Evolutionary conservation across 2,329 filamentous ascomycete genomes (phyloP).

Genomic region (Fusarium redolens): DNA sequence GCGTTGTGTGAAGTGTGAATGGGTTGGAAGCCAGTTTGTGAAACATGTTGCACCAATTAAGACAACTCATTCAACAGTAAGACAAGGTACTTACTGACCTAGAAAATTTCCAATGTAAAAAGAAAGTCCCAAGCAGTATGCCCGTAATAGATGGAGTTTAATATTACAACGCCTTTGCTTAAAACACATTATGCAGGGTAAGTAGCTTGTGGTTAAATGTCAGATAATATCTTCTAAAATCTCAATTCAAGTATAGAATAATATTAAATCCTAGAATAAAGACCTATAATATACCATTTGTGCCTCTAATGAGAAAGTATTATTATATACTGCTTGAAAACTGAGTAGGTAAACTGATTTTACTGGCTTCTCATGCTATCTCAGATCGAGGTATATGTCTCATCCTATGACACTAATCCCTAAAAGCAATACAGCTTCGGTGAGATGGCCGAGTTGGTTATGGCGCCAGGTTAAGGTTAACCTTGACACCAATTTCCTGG

Average conservation of each 20-base stretch:
- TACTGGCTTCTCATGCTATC: too few species aligned
- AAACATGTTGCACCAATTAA: too few species aligned
- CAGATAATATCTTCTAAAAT: not conserved
- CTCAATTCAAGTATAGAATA: not conserved
- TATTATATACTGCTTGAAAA: too few species aligned
- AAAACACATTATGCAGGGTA: not conserved
- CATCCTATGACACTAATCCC: too few species aligned
- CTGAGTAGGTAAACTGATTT: too few species aligned
- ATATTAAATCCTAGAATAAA: not conserved
- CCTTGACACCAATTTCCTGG: slow-evolving; percentile 44
- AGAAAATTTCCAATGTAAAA: not conserved
- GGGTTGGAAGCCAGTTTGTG: too few species aligned
- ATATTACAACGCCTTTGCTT: not conserved
- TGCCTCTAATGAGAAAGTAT: too few species aligned
- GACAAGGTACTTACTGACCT: too few species aligned
- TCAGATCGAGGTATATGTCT: too few species aligned
- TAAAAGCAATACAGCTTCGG: slow-evolving; percentile 7
- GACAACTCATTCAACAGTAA: not conserved
- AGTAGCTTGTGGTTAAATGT: not conserved
- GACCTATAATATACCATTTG: too few species aligned
- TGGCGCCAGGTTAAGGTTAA: slow-evolving; percentile 46
- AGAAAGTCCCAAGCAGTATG: not conserved
- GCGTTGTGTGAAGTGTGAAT: too few species aligned
- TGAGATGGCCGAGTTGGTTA: slow-evolving; percentile 48
- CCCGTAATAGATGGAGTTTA: not conserved